These are phyloP conservation scores for Gypsophila paniculata DNA, from an alignment of 179 eudicot genomes.

Conservation along the genomic window DNA sequence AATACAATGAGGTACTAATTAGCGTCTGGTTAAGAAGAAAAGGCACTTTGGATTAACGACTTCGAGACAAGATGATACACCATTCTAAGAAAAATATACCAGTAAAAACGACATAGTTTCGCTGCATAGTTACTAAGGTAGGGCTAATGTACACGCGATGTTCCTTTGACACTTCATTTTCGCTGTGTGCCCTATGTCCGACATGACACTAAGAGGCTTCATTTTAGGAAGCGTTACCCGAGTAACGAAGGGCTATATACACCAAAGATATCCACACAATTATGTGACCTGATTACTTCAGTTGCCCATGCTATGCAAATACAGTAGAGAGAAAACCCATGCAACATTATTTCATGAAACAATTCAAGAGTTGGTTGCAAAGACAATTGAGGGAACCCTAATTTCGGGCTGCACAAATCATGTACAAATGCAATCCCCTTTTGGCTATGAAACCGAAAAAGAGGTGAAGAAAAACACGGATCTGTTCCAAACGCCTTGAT, in stretches of 20 bases:
- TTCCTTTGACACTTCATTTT: neutral
- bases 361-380: conserved; percentile 29
- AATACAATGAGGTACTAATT: too few species aligned
- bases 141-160: neutral
- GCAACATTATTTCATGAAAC: conserved; percentile 38
- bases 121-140: neutral
- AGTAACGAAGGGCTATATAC: neutral
- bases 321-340: conserved; percentile 35
- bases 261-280: too few species aligned
- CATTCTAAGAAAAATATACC: neutral
- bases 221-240: neutral
- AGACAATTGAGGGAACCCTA: conserved; percentile 35
- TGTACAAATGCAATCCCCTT: conserved; percentile 48
- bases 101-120: neutral
- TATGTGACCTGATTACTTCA: conserved; percentile 13
- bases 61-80: too few species aligned
- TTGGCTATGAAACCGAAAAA: conserved; percentile 8
- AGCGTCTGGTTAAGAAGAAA: too few species aligned
- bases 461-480: conserved; percentile 3
- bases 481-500: conserved; percentile 28
- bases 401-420: conserved; percentile 38
- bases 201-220: neutral
- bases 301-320: conserved; percentile 16
- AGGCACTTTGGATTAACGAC: too few species aligned
- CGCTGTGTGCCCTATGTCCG: neutral